phyloP scores from a whole-genome alignment of 108 stramenopile species.

The Schizochytrium sp. region DNA sequence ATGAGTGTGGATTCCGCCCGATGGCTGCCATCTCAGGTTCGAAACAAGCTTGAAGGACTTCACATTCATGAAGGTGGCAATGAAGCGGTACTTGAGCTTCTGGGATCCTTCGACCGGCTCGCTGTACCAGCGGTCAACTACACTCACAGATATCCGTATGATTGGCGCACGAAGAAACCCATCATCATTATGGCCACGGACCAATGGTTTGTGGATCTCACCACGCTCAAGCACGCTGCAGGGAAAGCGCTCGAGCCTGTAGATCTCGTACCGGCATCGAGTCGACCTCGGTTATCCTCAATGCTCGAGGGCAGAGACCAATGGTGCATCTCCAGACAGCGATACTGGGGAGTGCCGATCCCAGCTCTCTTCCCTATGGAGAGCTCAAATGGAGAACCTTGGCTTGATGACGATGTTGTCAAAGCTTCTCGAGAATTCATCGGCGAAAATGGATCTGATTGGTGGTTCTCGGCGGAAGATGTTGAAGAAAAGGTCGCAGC shows the following conservation, averaged over 20 bases:
- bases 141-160: conserved; percentile 98
- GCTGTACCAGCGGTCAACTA: conserved; percentile 88
- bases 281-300: conserved; percentile 81
- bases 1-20: conserved; percentile 88
- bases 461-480: conserved; percentile 92
- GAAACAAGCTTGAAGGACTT: conserved; percentile 83
- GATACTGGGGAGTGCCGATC: conserved; percentile 98
- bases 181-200: conserved; percentile 97
- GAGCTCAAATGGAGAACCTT: conserved; percentile 55
- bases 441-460: conserved; percentile 91
- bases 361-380: conserved; percentile 86
- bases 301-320: conserved; percentile 88
- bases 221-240: conserved; percentile 85
- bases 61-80: conserved; percentile 90
- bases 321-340: conserved; percentile 99
- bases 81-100: conserved; percentile 85
- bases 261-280: conserved; percentile 92
- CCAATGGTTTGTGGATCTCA: conserved; percentile 93
- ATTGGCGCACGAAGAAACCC: conserved; percentile 99
- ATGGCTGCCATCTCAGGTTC: conserved; percentile 91
- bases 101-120: conserved; percentile 79
- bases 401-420: conserved; percentile 88
- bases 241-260: conserved; percentile 88
- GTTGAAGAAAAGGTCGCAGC: conserved; percentile 73
- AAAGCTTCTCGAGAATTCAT: conserved; percentile 85